Base-by-base conservation (phyloP, 2,329 filamentous ascomycete species). In the Aureobasidium subglaciale region DNA sequence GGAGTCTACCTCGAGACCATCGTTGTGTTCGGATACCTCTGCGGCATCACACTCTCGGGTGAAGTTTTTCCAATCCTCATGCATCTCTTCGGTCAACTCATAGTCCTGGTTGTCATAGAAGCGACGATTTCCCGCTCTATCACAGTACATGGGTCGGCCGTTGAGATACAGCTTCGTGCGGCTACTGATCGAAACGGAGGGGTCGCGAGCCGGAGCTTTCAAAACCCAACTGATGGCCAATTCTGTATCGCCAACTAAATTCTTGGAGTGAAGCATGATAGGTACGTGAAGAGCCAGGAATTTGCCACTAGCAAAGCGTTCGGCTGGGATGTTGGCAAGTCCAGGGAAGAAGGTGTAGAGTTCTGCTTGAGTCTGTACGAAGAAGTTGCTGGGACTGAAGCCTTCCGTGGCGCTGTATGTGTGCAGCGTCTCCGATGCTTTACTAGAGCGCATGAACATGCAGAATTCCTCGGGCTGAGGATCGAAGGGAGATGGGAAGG, bases 1-100 rank as follows among this genome's bases (percentile, higher is more conserved):
- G 18, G 64, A 42, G 53, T 57, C 59, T 30, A 63, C 41, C 59
- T 64, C 42, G 58, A 60, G 40, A 63, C 63, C 30, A 60, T 66
- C 54, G 52, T 56, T 38, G 56, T 55, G 18, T 62, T 59, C 10
- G 35, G 61, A 59, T 8, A 57, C 30, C 8, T 59, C 45, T 2
- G 53, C 53, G 34, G 32, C 46, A 25, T 35, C 56, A 27, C 48
- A 57, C 8, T 69, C 62, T 34, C 63, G 59, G 13, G 58, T 59
- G 16, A 61, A 59, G 7, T 52, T 34, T 24, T 8, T 16, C 29
- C 25, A 52, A 8, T 34, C 20, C 13, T 48, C 37, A 24, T 45
- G 18, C 34, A 55, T 55, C 7, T 20, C 45, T 16, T 48, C 16
- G 5, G 32, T 34, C 22, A 48, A 13, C 15, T 58, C 56, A 13